Evolutionary conservation across 2,329 filamentous ascomycete species (phyloP).

Genomic region (Aureobasidium sp.): DNA sequence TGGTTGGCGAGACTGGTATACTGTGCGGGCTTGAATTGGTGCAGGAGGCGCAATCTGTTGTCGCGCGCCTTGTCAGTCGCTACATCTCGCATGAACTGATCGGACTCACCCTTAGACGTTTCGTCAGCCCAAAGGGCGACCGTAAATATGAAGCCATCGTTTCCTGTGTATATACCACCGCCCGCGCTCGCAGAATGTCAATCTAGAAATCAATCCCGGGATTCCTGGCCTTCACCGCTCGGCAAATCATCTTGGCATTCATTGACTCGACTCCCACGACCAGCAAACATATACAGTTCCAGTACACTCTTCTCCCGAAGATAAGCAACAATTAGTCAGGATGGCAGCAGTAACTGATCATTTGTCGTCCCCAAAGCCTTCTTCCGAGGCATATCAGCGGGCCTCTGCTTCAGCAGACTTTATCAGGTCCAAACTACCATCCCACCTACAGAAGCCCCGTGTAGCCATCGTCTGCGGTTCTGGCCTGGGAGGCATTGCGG

Average conservation of each 20-base stretch:
- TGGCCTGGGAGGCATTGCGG: slow-evolving; percentile 52
- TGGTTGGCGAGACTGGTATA: slow-evolving; percentile 15
- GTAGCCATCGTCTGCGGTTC: slow-evolving; percentile 59
- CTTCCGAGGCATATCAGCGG: slow-evolving; percentile 27
- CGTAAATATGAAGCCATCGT: slow-evolving; percentile 37
- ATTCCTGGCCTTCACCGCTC: slow-evolving; percentile 1
- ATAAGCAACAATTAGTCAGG: neutral
- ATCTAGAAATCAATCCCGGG: slow-evolving; percentile 6
- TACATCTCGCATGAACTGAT: neutral
- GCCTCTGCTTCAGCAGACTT: slow-evolving; percentile 43
- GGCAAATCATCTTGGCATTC: neutral
- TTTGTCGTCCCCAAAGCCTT: neutral
- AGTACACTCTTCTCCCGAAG: neutral
- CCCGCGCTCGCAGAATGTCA: neutral
- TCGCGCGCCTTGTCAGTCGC: neutral
- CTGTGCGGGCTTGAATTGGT: slow-evolving; percentile 10
- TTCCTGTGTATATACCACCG: neutral
- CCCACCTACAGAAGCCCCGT: slow-evolving; percentile 37
- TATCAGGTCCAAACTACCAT: slow-evolving; percentile 42
- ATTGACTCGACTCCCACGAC: neutral
- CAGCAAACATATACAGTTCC: neutral
- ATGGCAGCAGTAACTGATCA: slow-evolving; percentile 14
- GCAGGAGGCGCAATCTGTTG: slow-evolving; percentile 14
- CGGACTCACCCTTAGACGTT: slow-evolving; percentile 32
- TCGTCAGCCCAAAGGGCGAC: slow-evolving; percentile 34